Evolutionary conservation across 257 asterid genomes (phyloP).

Genomic region (Solanum piurae): DNA sequence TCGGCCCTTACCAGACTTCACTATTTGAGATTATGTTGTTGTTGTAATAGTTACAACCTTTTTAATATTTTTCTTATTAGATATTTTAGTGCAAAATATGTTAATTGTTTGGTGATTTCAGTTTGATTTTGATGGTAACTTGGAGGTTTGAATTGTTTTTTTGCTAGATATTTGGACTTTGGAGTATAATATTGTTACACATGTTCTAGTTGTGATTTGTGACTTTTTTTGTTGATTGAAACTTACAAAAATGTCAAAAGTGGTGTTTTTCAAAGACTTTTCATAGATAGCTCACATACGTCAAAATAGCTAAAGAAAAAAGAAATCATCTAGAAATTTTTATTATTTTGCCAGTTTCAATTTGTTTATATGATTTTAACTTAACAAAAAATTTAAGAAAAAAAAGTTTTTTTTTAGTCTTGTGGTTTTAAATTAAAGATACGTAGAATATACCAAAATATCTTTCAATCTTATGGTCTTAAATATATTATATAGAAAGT

Average conservation of each 20-base stretch:
- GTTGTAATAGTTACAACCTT: not conserved
- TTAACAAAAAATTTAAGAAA: too few species aligned
- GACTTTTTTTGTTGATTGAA: not conserved
- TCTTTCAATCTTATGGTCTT: too few species aligned
- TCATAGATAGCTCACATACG: too few species aligned
- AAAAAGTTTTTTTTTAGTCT: too few species aligned
- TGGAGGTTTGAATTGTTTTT: not conserved
- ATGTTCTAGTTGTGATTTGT: not conserved
- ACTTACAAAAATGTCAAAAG: not conserved
- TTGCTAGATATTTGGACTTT: not conserved
- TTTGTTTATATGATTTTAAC: too few species aligned
- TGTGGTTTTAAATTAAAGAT: too few species aligned
- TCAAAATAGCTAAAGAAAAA: too few species aligned
- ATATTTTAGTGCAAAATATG: not conserved
- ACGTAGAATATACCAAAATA: too few species aligned
- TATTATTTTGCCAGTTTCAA: fast-evolving
- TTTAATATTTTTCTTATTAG: not conserved
- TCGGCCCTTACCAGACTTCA: not conserved
- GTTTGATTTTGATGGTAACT: not conserved
- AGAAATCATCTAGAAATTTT: too few species aligned
- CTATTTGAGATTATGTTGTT: not conserved
- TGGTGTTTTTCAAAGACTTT: too few species aligned
- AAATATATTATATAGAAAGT: too few species aligned
- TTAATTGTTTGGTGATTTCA: not conserved
- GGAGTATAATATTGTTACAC: not conserved